These are phyloP conservation scores for Capsicum pubescens DNA, from an alignment of 257 asterid genomes.

Conservation along the genomic window DNA sequence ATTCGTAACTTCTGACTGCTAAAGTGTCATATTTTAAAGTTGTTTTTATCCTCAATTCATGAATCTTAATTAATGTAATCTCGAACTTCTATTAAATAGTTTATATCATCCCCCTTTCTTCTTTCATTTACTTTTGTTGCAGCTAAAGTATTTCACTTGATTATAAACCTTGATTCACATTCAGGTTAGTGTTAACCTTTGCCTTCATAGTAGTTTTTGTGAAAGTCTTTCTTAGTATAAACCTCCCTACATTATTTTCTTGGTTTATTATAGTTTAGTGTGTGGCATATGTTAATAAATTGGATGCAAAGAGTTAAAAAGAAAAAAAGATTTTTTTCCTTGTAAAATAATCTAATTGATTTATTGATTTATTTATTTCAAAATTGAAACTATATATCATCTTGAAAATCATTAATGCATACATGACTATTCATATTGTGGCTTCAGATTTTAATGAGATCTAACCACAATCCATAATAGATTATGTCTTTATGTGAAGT, in stretches of 20 bases:
- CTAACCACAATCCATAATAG: not conserved
- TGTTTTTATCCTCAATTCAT: not conserved
- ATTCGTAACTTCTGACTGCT: too few relatives aligned
- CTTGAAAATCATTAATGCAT: not conserved
- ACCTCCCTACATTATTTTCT: not conserved
- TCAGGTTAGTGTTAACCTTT: not conserved
- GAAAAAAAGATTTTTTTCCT: not conserved
- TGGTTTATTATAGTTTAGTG: not conserved
- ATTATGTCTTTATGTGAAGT: not conserved
- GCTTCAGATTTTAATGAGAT: not conserved
- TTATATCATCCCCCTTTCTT: too few relatives aligned
- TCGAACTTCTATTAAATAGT: not conserved
- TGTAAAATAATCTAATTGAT: not conserved
- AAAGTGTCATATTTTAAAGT: not conserved
- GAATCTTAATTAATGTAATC: not conserved
- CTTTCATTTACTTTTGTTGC: not conserved
- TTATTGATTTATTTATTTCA: not conserved
- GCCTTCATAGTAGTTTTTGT: not conserved
- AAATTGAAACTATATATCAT: not conserved
- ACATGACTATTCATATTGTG: not conserved
- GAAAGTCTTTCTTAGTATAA: not conserved
- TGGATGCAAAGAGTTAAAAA: too few relatives aligned
- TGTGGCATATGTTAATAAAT: not conserved
- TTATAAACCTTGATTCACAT: not conserved
- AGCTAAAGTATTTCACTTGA: not conserved